Evolutionary conservation across 2,329 filamentous ascomycete genomes (phyloP), one percentile per base, ranked within the genome.

Genomic region (Fusarium sp.): DNA sequence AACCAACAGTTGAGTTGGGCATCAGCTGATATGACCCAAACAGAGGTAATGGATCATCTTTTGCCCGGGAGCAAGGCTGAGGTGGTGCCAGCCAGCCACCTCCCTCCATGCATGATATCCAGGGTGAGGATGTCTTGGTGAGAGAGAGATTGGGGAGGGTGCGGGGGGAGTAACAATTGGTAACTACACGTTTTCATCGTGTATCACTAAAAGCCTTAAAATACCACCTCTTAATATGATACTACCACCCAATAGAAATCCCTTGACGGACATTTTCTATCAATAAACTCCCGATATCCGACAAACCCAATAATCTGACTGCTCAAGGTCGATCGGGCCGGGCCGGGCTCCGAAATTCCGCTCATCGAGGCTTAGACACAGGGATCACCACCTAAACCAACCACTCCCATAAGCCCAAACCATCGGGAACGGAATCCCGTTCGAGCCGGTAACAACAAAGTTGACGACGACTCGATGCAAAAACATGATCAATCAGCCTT

Each of bases 391-490:
- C 18, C 1, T 4, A 7, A 6, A 24, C 5, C n/a, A 31, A n/a
- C 57, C 34, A 20, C 57, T 40, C 27, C 6, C 6, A 20, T 34
- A 6, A 10, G 24, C 37, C 14, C 7, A 42, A 29, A 2, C 20
- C 29, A 3, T 5, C 57, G 57, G 57, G 27, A 24, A n/a, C 59
- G 59, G 59, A 62, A 62, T 62, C 40, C 59, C 59, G 59, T 35
- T 50, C 20, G 7, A 50, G 5, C 59, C 59, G 40, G 18, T 20
- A 11, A 37, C 29, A 10, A 31, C 8, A 6, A 47, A 47, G 38
- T 60, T 31, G 40, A 62, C 59, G 20, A 50, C 59, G 24, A 14
- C 50, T 54, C 11, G 16, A 50, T 62, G 16, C 29, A 47, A 62
- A 16, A 20, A 20, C 22, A 29, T 16, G n/a, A 20, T 50, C 29